These are phyloP conservation scores for Bolboschoenoplectus hybrid DNA, from an alignment of 202 grass and related monocot genomes.

Conservation along the genomic window DNA sequence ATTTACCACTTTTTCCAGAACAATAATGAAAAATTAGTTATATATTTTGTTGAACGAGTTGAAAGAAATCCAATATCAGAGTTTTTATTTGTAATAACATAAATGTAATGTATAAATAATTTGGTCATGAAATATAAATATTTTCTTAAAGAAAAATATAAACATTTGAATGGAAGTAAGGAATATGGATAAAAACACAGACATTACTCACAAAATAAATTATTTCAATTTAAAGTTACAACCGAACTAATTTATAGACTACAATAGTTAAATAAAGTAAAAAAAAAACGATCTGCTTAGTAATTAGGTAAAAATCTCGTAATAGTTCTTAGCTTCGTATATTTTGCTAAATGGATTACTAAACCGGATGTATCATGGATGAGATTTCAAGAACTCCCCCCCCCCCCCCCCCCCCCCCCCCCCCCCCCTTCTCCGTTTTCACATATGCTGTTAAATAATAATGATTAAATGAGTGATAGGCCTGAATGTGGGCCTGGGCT, in stretches of 20 bases:
- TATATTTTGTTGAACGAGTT: no score
- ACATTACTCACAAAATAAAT: not conserved
- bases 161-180: not conserved
- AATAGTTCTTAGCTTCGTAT: no score
- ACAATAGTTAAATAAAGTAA: no score
- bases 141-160: not conserved
- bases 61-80: no score
- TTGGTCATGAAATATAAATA: not conserved
- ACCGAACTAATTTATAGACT: not conserved
- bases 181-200: not conserved
- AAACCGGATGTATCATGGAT: not conserved
- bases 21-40: no score
- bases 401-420: not conserved
- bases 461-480: not conserved
- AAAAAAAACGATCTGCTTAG: not conserved
- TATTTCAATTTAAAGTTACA: not conserved
- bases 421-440: not conserved
- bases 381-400: not conserved
- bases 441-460: slow-evolving; percentile 6
- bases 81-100: not conserved
- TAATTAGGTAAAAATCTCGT: not conserved
- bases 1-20: no score
- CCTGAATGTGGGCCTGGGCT: slow-evolving; percentile 18
- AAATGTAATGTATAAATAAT: not conserved
- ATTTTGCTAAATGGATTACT: no score